Evolutionary conservation across 192 early-diverging fungal species (phyloP), one percentile per base, ranked within the genome.

Genomic region (Podila horticola): DNA sequence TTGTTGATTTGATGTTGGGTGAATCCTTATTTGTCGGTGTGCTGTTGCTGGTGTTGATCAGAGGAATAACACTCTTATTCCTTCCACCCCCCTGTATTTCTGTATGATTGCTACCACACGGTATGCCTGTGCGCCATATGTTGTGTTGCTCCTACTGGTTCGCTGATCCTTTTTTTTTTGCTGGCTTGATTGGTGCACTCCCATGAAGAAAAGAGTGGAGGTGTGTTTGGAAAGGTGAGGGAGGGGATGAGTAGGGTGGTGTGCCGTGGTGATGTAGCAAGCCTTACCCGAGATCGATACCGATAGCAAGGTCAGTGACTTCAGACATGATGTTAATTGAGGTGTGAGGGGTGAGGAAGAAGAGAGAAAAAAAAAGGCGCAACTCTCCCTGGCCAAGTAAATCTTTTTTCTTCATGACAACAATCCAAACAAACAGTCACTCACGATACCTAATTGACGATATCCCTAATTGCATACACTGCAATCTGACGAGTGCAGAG

Each of bases 251-350:
- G 10, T 62, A 45, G 22, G 12, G 24, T 55, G 9, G 9, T 5
- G 52, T n/a, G n/a, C n/a, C n/a, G n/a, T 55, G 52, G n/a, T 55
- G 52, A 55, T 17, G 30, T 20, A 74, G 63, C 17, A 22, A 26
- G 9, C 62, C 70, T 45, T 71, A 71, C 70, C 70, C 72, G 72
- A 74, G 72, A 74, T 74, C 72, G 34, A 36, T 36, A 36, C 34
- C 34, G 34, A 36, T 36, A 36, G 34, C 72, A 67, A 74, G 66
- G 57, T 74, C 72, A 74, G 66, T 74, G 60, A 74, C 72, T 74
- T 74, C 72, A 74, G 72, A 74, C 72, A 74, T 74, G 72, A 49
- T 59, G 55, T 75, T 41, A 28, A 33, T 55, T 19, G 41, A 29
- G 62, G 24, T 68, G 55, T 24, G n/a, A 49, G 62, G 59, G 52